A percentile compares a stretch with the other conserved stretches of the same genome.
These are phyloP conservation scores for Pyricularia sp. DNA, from an alignment of 2,329 filamentous ascomycete species.

Conservation along the genomic window DNA sequence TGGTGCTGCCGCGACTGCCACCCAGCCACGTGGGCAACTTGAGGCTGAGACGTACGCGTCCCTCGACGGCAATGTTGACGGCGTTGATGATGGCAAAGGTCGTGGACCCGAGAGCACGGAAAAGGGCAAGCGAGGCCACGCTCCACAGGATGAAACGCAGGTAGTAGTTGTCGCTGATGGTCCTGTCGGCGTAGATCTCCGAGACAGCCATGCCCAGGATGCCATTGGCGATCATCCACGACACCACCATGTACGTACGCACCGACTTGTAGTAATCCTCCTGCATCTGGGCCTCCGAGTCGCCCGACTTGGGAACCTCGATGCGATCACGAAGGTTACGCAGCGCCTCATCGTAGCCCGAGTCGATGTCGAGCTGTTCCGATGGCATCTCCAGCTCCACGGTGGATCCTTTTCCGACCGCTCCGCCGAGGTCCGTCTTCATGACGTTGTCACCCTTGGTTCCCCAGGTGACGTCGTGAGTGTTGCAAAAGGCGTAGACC, in stretches of 20 bases:
- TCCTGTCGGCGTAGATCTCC: conserved; percentile 63
- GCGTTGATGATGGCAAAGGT: conserved; percentile 75
- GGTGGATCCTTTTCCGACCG: conserved; percentile 62
- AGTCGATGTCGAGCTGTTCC: conserved; percentile 96
- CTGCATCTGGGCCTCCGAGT: conserved; percentile 71
- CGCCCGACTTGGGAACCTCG: conserved; percentile 52
- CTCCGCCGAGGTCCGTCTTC: conserved; percentile 81
- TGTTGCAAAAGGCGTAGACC: conserved; percentile 98
- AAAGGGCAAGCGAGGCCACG: conserved; percentile 74
- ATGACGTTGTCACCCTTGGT: conserved; percentile 97
- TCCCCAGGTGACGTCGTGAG: conserved; percentile 97
- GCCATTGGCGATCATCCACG: conserved; percentile 87
- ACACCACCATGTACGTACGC: conserved; percentile 92
- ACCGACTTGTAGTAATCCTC: conserved; percentile 98
- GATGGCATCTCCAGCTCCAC: conserved; percentile 96
- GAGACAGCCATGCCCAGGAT: conserved; percentile 86
- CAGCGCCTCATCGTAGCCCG: conserved; percentile 90
- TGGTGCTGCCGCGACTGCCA: conserved; percentile 23
- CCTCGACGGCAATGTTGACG: conserved; percentile 77
- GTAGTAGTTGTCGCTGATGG: conserved; percentile 75
- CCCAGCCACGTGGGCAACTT: conserved; percentile 40
- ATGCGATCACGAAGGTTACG: conserved; percentile 89
- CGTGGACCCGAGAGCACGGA: conserved; percentile 71
- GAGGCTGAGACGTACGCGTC: conserved; percentile 51
- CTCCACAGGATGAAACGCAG: conserved; percentile 87